phyloP scores from a whole-genome alignment of 2,329 filamentous ascomycete species.

The Eurotiales sp. region DNA sequence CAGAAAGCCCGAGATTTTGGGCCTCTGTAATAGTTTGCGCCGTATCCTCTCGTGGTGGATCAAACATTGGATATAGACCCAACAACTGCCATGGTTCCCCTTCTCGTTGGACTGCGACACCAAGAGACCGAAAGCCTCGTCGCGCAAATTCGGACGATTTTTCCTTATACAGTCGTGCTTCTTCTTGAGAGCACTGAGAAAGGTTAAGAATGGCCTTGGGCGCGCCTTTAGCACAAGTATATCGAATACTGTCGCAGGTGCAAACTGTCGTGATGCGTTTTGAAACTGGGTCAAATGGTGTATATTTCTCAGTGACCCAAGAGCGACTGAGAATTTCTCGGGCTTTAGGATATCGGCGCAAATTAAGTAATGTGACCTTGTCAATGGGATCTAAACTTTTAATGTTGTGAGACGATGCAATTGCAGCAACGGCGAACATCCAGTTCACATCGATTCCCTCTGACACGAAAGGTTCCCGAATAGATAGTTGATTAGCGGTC shows the following conservation, averaged over 20 bases:
- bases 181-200: slow-evolving; percentile 60
- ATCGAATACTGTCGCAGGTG: slow-evolving; percentile 61
- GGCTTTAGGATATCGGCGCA: slow-evolving; percentile 68
- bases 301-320: slow-evolving; percentile 70
- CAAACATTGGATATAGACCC: slow-evolving; percentile 71
- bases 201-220: slow-evolving; percentile 67
- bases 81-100: slow-evolving; percentile 65
- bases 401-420: slow-evolving; percentile 70
- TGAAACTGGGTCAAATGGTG: slow-evolving; percentile 63
- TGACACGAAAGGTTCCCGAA: slow-evolving; percentile 68
- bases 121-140: slow-evolving; percentile 70
- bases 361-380: slow-evolving; percentile 68
- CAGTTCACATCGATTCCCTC: slow-evolving; percentile 71
- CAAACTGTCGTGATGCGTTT: slow-evolving; percentile 68
- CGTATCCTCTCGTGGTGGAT: slow-evolving; percentile 69
- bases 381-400: slow-evolving; percentile 70
- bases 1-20: slow-evolving; percentile 66
- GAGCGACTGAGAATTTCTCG: slow-evolving; percentile 66
- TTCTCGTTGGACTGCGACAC: slow-evolving; percentile 70
- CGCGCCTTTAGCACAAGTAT: slow-evolving; percentile 68
- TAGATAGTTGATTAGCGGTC: slow-evolving; percentile 54
- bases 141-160: slow-evolving; percentile 69
- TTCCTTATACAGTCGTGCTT: slow-evolving; percentile 60
- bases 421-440: slow-evolving; percentile 72
- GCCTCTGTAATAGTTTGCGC: slow-evolving; percentile 70